phyloP scores from a whole-genome alignment of 129 eudicot genomes.

The Glebionis coronaria region DNA sequence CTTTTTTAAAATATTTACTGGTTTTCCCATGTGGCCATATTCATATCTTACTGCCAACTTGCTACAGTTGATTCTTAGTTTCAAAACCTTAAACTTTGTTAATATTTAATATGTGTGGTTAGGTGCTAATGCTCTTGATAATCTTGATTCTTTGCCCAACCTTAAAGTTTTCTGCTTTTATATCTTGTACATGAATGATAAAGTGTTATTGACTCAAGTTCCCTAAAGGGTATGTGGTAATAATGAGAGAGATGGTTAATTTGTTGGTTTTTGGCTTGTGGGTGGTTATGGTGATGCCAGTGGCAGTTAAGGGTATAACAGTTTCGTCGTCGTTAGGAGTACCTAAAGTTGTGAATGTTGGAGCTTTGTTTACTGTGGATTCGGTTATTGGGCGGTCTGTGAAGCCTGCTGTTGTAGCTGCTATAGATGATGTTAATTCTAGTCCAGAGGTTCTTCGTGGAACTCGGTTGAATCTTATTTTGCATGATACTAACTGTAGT shows the following conservation, averaged over 20 bases:
- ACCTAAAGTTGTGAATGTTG: slow-evolving; percentile 59
- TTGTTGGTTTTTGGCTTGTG: slow-evolving; percentile 26
- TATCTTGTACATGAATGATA: slow-evolving; percentile 5
- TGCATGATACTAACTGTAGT: slow-evolving; percentile 87
- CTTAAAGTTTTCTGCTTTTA: slow-evolving; percentile 29
- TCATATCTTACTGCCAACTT: slow-evolving; percentile 26
- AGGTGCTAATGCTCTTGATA: slow-evolving; percentile 10
- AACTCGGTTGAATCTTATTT: slow-evolving; percentile 48
- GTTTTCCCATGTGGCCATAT: slow-evolving; percentile 30
- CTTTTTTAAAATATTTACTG: slow-evolving; percentile 10
- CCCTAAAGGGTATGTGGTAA: slow-evolving; percentile 18
- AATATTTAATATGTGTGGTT: neutral
- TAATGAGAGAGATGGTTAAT: slow-evolving; percentile 18
- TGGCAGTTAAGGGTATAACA: slow-evolving; percentile 33
- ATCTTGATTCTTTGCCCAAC: slow-evolving; percentile 33
- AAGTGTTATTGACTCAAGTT: slow-evolving; percentile 4
- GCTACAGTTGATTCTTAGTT: slow-evolving; percentile 28
- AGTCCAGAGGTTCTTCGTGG: slow-evolving; percentile 52
- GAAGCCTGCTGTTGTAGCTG: slow-evolving; percentile 75
- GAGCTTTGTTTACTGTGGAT: slow-evolving; percentile 74
- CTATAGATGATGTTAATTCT: slow-evolving; percentile 74
- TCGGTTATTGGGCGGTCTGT: slow-evolving; percentile 81
- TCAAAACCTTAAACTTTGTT: slow-evolving; percentile 13
- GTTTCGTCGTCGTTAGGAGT: slow-evolving; percentile 23
- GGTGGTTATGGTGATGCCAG: slow-evolving; percentile 27